phyloP scores from a whole-genome alignment of 352 stramenopile species.

The Phytophthora agathidicida region DNA sequence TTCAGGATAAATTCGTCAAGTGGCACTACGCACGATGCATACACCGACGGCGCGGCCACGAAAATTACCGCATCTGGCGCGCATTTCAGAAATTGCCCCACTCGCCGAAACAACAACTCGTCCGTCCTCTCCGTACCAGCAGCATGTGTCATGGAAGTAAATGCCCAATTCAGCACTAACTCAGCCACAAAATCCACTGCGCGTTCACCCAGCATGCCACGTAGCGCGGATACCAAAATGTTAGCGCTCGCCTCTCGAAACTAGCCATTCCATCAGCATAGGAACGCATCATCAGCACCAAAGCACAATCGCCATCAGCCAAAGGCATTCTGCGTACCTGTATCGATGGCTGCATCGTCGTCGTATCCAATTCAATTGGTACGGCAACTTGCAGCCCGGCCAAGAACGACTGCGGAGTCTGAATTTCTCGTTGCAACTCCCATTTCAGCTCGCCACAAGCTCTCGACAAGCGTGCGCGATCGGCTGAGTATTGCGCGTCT shows the following conservation, averaged over 20 bases:
- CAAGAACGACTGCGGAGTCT: not conserved
- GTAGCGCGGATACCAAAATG: constrained; percentile 48
- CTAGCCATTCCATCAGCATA: constrained; percentile 18
- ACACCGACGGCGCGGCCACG: constrained; percentile 35
- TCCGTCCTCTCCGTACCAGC: not conserved
- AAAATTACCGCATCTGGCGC: constrained; percentile 45
- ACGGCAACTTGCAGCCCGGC: constrained; percentile 7
- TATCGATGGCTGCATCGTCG: constrained; percentile 22
- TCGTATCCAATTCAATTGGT: constrained; percentile 15
- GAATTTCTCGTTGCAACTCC: constrained; percentile 30
- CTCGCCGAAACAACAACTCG: constrained; percentile 26
- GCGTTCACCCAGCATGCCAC: constrained; percentile 39
- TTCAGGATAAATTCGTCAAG: constrained; percentile 55
- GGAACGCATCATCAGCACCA: constrained; percentile 1
- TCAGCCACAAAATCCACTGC: constrained; percentile 34
- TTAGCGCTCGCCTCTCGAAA: constrained; percentile 25
- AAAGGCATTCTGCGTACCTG: constrained; percentile 14
- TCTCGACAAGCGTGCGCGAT: constrained; percentile 31
- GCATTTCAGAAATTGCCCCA: constrained; percentile 43
- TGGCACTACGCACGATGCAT: constrained; percentile 44
- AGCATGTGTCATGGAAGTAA: constrained; percentile 4
- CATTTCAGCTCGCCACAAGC: constrained; percentile 47
- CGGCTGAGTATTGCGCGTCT: not conserved
- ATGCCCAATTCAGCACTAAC: constrained; percentile 66
- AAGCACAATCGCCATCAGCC: not conserved